Evolutionary conservation across 345 rosid species (phyloP).

Genomic region (Lumnitzera racemosa): DNA sequence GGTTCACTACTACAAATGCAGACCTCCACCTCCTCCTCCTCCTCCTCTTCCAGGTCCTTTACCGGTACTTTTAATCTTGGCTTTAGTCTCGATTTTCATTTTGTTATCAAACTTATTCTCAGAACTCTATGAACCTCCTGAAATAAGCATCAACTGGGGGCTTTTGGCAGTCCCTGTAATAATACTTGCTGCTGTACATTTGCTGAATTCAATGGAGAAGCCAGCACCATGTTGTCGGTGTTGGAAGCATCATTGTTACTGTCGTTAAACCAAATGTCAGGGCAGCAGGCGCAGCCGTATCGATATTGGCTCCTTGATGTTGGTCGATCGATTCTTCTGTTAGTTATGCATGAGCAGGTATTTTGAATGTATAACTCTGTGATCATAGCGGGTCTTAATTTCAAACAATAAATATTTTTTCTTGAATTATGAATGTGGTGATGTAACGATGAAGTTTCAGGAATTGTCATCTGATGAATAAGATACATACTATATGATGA

Average conservation of each 20-base stretch:
- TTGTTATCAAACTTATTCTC: conserved; percentile 30
- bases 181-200: conserved; percentile 11
- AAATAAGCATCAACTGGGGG: conserved; percentile 29
- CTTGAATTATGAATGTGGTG: too few species aligned
- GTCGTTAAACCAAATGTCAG: not conserved
- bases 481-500: too few species aligned
- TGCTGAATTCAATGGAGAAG: conserved; percentile 8
- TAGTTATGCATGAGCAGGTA: too few species aligned
- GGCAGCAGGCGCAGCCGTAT: not conserved
- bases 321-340: too few species aligned
- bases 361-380: too few species aligned
- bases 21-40: conserved; percentile 8
- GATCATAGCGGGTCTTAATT: too few species aligned
- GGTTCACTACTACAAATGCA: conserved; percentile 14
- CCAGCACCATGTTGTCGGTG: conserved; percentile 9
- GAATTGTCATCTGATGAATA: too few species aligned
- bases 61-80: conserved; percentile 38
- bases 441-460: too few species aligned
- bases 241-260: conserved; percentile 12
- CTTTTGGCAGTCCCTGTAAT: conserved; percentile 19
- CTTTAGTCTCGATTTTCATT: conserved; percentile 29
- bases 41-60: conserved; percentile 16
- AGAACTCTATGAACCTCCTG: conserved; percentile 16
- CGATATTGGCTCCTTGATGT: too few species aligned
- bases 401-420: too few species aligned